A percentile compares a stretch with the other conserved stretches of the same genome.
Conservation (phyloP, 2,329 filamentous ascomycete genomes). For the Aspergillus niger region DNA sequence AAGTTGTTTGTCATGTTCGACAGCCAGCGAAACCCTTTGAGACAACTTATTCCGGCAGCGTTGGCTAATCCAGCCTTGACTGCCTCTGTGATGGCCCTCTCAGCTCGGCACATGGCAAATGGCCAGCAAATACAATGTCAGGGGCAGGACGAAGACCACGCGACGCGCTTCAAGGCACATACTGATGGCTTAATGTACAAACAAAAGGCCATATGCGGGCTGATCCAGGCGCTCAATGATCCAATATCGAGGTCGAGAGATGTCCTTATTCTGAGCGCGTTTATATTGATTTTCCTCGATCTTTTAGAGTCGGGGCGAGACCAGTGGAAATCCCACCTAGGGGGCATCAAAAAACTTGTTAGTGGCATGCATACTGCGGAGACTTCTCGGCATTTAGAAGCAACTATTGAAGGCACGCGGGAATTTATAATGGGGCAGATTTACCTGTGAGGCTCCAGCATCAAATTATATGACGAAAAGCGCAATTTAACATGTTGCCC, state of each 20-base stretch:
- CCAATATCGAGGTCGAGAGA: slow-evolving; percentile 8
- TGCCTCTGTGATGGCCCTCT: slow-evolving; percentile 33
- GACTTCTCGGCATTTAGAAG: neutral
- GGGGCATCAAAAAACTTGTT: slow-evolving; percentile 11
- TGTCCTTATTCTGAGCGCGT: slow-evolving; percentile 15
- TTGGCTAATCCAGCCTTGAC: slow-evolving; percentile 27
- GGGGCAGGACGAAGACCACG: neutral
- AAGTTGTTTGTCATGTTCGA: slow-evolving; percentile 37
- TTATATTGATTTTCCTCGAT: slow-evolving; percentile 24
- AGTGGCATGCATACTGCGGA: neutral
- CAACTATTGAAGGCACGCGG: neutral
- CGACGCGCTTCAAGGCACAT: slow-evolving; percentile 24
- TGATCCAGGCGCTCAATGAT: slow-evolving; percentile 14
- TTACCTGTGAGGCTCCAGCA: neutral
- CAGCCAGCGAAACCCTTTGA: slow-evolving; percentile 36
- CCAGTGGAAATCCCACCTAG: slow-evolving; percentile 21
- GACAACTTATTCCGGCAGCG: slow-evolving; percentile 33
- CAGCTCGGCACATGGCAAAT: slow-evolving; percentile 37
- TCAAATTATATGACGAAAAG: neutral
- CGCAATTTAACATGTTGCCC: neutral
- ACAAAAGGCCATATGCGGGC: slow-evolving; percentile 19
- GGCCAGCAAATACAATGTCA: neutral
- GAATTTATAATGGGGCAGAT: slow-evolving; percentile 6
- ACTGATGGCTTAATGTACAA: slow-evolving; percentile 28
- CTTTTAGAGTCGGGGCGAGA: slow-evolving; percentile 23